Conservation (phyloP, 768 basidiomycete species). For the Austroboletus festivus region DNA sequence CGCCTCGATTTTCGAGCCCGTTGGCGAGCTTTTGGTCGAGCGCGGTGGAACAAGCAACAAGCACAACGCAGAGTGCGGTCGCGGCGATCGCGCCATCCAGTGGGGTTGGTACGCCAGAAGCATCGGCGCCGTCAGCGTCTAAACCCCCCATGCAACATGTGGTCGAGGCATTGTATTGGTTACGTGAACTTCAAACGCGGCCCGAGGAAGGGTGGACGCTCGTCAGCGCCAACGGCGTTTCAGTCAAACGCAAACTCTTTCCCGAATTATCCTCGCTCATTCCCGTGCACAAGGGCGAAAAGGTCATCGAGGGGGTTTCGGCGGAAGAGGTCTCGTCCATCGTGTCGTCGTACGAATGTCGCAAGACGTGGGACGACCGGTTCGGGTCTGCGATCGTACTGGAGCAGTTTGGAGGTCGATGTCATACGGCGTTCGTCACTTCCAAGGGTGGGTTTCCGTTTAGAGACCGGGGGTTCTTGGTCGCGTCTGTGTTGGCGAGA, state of each 20-base stretch:
- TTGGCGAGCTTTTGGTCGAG: slow-evolving; percentile 69
- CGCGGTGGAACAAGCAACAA: slow-evolving; percentile 70
- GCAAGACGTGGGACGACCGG: slow-evolving; percentile 84
- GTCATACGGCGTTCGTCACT: slow-evolving; percentile 67
- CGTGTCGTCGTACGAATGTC: slow-evolving; percentile 64
- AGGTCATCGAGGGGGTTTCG: slow-evolving; percentile 90
- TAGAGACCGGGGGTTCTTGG: slow-evolving; percentile 81
- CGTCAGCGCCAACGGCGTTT: slow-evolving; percentile 71
- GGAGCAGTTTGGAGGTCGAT: slow-evolving; percentile 74
- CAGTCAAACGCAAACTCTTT: slow-evolving; percentile 71
- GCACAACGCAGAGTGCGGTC: slow-evolving; percentile 73
- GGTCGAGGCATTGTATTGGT: slow-evolving; percentile 76
- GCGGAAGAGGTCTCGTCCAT: slow-evolving; percentile 86
- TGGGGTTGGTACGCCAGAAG: slow-evolving; percentile 35
- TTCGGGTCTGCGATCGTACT: slow-evolving; percentile 68
- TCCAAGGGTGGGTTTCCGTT: slow-evolving; percentile 86
- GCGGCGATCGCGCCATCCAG: slow-evolving; percentile 65
- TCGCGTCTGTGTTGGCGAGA: slow-evolving; percentile 75
- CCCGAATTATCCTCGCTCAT: slow-evolving; percentile 76
- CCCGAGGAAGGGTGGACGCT: slow-evolving; percentile 69
- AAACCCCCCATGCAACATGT: slow-evolving; percentile 78
- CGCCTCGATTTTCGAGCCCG: slow-evolving; percentile 68
- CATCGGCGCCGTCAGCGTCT: slow-evolving; percentile 46
- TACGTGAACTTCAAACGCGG: slow-evolving; percentile 65
- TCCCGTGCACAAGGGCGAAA: slow-evolving; percentile 83